These are phyloP conservation scores for Arthrinium puccinioides DNA, from an alignment of 2,329 filamentous ascomycete species.

Conservation along the genomic window DNA sequence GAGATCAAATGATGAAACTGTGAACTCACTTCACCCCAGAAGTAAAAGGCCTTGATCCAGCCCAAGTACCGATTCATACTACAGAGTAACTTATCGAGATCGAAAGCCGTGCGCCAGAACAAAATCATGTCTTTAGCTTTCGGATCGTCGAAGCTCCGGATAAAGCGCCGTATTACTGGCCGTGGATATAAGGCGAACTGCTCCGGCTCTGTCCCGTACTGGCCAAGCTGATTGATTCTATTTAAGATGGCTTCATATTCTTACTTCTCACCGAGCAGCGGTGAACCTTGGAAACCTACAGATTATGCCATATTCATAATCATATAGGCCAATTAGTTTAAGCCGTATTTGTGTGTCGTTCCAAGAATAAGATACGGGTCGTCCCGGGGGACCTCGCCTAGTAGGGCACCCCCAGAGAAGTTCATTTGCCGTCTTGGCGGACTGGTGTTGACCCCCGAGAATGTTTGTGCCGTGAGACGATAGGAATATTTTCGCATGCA, in stretches of 20 bases:
- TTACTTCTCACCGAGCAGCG: conserved; percentile 35
- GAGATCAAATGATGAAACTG: too few species aligned
- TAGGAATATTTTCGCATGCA: not conserved
- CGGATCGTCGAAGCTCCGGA: conserved; percentile 20
- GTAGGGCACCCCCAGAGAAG: not conserved
- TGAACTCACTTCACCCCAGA: conserved; percentile 19
- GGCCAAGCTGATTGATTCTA: conserved; percentile 27
- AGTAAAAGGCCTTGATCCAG: conserved; percentile 26
- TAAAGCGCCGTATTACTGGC: conserved; percentile 18
- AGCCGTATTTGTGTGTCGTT: too few species aligned
- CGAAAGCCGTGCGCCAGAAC: conserved; percentile 18
- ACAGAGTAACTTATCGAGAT: conserved; percentile 9
- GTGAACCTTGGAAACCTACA: conserved; percentile 47
- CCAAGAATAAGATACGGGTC: too few species aligned
- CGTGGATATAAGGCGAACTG: conserved; percentile 9
- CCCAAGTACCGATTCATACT: conserved; percentile 20
- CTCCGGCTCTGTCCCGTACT: conserved; percentile 21
- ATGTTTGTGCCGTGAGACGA: not conserved
- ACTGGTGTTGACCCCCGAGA: not conserved
- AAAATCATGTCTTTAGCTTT: conserved; percentile 6
- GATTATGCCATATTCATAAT: conserved; percentile 15
- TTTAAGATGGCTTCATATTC: conserved; percentile 33
- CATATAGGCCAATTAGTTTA: too few species aligned
- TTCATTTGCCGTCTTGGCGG: not conserved
- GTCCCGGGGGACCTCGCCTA: not conserved